Conservation (phyloP, 2,329 filamentous ascomycete species). For the Teratosphaeria destructans region DNA sequence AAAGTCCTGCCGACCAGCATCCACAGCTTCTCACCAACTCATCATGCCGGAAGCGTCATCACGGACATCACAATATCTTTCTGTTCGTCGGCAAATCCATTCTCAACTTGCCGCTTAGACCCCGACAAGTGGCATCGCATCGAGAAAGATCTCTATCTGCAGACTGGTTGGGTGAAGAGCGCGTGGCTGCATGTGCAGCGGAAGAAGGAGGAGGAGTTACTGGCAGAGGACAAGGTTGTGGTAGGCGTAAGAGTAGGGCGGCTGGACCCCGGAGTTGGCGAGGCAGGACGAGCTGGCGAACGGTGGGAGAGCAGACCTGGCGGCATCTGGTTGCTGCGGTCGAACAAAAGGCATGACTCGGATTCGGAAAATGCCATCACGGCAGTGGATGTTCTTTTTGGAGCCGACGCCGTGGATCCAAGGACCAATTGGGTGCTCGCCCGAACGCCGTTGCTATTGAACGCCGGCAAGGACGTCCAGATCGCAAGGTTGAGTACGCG, state of each 20-base stretch:
- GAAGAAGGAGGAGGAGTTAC: conserved; percentile 69
- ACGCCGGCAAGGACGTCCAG: conserved; percentile 50
- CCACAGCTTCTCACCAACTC: conserved; percentile 75
- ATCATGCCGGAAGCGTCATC: conserved; percentile 74
- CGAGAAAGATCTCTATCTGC: conserved; percentile 81
- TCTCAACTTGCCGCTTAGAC: conserved; percentile 49
- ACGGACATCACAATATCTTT: conserved; percentile 72
- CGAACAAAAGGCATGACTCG: conserved; percentile 59
- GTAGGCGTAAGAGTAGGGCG: conserved; percentile 67
- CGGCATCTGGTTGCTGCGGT: conserved; percentile 74
- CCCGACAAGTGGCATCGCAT: conserved; percentile 66
- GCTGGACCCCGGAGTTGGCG: conserved; percentile 53
- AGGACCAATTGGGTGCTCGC: conserved; percentile 74
- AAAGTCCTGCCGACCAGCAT: conserved; percentile 74
- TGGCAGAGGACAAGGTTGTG: conserved; percentile 67
- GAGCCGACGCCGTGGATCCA: conserved; percentile 82
- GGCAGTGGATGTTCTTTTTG: conserved; percentile 76
- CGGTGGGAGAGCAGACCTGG: conserved; percentile 68
- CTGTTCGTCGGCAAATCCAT: conserved; percentile 61
- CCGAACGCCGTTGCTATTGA: conserved; percentile 62
- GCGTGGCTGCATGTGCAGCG: conserved; percentile 75
- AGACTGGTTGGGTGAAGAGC: conserved; percentile 59
- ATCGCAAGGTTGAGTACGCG: conserved; percentile 70
- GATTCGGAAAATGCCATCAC: conserved; percentile 68
- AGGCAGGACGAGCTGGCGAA: conserved; percentile 47